Base-by-base conservation (phyloP, 192 early-diverging fungal species). In the Podila clonocystis region DNA sequence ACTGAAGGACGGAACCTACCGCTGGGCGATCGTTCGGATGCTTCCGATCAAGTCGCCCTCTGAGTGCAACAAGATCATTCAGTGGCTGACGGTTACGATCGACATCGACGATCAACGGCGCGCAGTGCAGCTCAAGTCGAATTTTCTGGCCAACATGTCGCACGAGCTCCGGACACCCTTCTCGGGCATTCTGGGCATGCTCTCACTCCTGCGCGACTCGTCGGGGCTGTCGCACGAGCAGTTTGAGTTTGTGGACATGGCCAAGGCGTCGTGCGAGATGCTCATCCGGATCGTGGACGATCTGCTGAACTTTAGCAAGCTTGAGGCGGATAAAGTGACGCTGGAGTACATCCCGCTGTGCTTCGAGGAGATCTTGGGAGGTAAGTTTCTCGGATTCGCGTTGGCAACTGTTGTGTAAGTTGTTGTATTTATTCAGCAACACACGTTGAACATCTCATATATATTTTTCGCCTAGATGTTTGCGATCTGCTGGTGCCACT, bases 91-190 rank as follows among this genome's bases (percentile, higher is more conserved):
- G 0, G 77, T 80, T 15, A 80, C 77, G 4, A 80, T 80, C 33
- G 77, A 80, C 33, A 80, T 80, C 55, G 77, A 80, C 34, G 77
- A 80, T 22, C 77, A 80, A 28, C 65, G 77, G n/a, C 73, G 72
- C 4, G 86, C 86, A 6, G 85, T 83, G 9, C 83, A 84, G 50
- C 74, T 85, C 19, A 87, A 87, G 30, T 80, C 86, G 15, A 83
- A 87, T 83, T 94, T 95, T 67, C 80, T 95, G 41, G 92, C 94
- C 26, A 93, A 90, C 62, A 92, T 94, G 87, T 91, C 89, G 24
- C 94, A 95, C 71, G 94, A 95, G 71, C 82, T 93, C 59, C 91
- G 93, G 33, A 95, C 94, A 67, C 86, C 86, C 2, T 87, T 87
- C 41, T 87, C 86, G 38, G 86, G 86, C 2, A 85, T 87, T 17